Conservation (phyloP, 2,329 filamentous ascomycete species). For the Atkinsonella hypoxylon region DNA sequence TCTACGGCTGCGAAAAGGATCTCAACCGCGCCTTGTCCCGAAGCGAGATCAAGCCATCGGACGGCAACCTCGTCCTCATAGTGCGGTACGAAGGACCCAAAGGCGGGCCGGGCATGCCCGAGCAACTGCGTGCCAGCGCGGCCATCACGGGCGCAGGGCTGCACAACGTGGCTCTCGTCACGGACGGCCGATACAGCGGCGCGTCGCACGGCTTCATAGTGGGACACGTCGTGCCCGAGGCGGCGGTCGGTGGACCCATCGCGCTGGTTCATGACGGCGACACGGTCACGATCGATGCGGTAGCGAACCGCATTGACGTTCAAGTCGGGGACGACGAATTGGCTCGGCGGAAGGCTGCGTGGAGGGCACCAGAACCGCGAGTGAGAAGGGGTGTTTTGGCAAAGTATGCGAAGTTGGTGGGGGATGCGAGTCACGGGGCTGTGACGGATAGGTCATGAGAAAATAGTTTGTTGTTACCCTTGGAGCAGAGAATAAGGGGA, state of each 20-base stretch:
- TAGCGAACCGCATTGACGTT: slow-evolving; percentile 61
- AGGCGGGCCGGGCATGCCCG: slow-evolving; percentile 91
- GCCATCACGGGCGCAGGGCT: slow-evolving; percentile 89
- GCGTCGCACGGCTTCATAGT: slow-evolving; percentile 89
- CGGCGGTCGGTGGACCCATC: slow-evolving; percentile 78
- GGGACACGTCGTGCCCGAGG: slow-evolving; percentile 85
- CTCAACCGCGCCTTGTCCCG: slow-evolving; percentile 68
- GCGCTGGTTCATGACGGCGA: slow-evolving; percentile 74
- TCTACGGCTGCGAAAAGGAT: slow-evolving; percentile 77
- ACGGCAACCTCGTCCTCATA: slow-evolving; percentile 75
- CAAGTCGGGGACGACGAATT: slow-evolving; percentile 61
- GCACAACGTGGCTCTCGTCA: slow-evolving; percentile 80
- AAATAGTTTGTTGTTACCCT: too few relatives aligned
- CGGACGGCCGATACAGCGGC: slow-evolving; percentile 81
- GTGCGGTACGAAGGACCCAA: slow-evolving; percentile 91
- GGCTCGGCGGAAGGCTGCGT: slow-evolving; percentile 46
- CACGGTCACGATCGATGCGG: slow-evolving; percentile 73
- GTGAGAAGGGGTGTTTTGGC: slow-evolving; percentile 77
- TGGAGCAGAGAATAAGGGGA: too few relatives aligned
- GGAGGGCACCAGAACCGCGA: slow-evolving; percentile 58
- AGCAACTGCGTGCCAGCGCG: slow-evolving; percentile 78
- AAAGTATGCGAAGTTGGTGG: slow-evolving; percentile 80
- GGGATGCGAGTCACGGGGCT: slow-evolving; percentile 83
- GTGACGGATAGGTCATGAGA: slow-evolving; percentile 54
- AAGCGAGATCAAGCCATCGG: slow-evolving; percentile 37